Base-by-base conservation (phyloP, 768 basidiomycete species). In the Hemileccinum impolitum region DNA sequence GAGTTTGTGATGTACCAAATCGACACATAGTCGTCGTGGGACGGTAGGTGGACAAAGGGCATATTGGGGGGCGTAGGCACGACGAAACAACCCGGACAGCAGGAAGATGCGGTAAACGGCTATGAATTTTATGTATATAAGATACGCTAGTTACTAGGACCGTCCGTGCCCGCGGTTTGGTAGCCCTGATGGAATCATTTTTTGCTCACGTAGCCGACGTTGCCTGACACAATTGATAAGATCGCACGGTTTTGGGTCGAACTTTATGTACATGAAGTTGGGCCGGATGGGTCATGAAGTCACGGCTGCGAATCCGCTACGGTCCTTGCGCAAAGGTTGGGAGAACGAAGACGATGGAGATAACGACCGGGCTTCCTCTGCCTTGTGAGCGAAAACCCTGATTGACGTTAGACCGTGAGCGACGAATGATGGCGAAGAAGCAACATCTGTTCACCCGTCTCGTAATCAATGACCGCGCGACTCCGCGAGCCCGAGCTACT, bases 1-100 rank as follows among this genome's bases (percentile, higher is more conserved):
- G 84, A 72, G 65, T 87, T 88, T 14, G 88, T 86, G 47, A 62
- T 75, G 70, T 90, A 90, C 75, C 75, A 84, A 48, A 90, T 77
- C 17, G 84, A 81, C 43, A 80, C 82, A 64, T 81, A 81, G 74
- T 88, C 87, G 56, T 80, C 77, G 31, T 64, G 58, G 53, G 79
- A 78, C 55, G 79, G 69, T 49, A 89, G 60, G 61, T 87, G 82
- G 62, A 89, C 75, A 70, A 72, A 82, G 42, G 87, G 85, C 86
- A 88, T 87, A 25, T 50, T 52, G 61, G 47, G 26, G 26, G 26
- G 42, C 21, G 50, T 18, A 39, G 26, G 23, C 41, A 81, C 82
- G 84, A 50, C 48, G 40, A 43, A 39, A 36, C 26, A 28, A 52
- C 37, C 43, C 43, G 43, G 26, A 45, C 14, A 44, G 43, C 44